Base-by-base conservation (phyloP, 1,284 basidiomycete genomes). In the Rhodofomes roseus region DNA sequence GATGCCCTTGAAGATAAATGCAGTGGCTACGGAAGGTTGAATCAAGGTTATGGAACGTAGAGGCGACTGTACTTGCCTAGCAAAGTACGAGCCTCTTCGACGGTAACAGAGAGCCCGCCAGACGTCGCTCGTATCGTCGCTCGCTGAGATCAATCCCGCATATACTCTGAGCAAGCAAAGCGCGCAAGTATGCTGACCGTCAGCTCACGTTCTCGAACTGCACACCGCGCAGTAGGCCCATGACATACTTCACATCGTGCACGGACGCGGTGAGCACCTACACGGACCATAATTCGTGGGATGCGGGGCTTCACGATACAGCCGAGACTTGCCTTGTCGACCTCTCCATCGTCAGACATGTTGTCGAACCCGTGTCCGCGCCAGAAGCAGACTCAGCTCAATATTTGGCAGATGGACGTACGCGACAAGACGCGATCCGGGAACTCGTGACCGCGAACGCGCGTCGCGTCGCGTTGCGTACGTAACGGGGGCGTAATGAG, bases 81-180 rank as follows among this genome's bases (percentile, higher is more conserved):
- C 7, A 96, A 76, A 1, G 89, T 87, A 51, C 88, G 82, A 4
- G 90, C 86, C 70, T 96, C 92, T 75, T 97, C 93, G 11, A 94
- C 93, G n/a, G 85, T 84, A 31, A 96, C 82, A n/a, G 85, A 84
- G 62, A 97, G 75, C 1, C 93, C 95, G 34, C 81, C 79, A 41
- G 81, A 76, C 22, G 85, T 83, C 14, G 94, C 81, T 8, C 83
- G 86, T 55, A 96, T 78, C 1, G 85, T 88, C n/a, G 92, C 95
- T 65, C 87, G 85, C 92, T 95, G 62, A 31, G 34, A 43, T 56
- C 29, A 54, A 51, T 31, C 34, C 54, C 36, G 39, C n/a, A 59
- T 50, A 64, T 50, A 36, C 20, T 56, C 11, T 41, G 36, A 61
- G 58, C 61, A 56, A 46, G 27, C 6, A 23, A 4, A 16, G 8